A percentile compares a stretch with the other conserved stretches of the same genome.
These are phyloP conservation scores for Platanthera guangdongensis DNA, from an alignment of 106 monocot species.

Conservation along the genomic window DNA sequence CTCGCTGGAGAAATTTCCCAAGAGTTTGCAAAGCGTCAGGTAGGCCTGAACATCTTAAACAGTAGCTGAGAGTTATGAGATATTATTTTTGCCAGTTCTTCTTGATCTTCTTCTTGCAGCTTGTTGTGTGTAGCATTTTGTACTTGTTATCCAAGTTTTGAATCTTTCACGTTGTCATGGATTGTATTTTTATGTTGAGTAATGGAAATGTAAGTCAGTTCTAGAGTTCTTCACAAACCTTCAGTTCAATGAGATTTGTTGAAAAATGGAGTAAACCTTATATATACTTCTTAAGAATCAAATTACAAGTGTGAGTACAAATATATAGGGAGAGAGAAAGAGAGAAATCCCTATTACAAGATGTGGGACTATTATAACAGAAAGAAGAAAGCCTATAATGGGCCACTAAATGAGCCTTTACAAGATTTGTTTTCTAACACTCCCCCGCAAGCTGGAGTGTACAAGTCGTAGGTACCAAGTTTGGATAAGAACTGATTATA, in stretches of 20 bases:
- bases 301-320: too few relatives aligned
- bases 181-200: neutral
- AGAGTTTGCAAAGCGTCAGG: slow-evolving; percentile 87
- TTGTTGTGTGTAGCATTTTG: neutral
- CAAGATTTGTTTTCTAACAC: too few relatives aligned
- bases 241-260: neutral
- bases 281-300: too few relatives aligned
- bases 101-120: neutral
- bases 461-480: too few relatives aligned
- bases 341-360: too few relatives aligned
- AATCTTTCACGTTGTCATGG: neutral
- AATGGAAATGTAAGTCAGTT: neutral
- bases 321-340: too few relatives aligned
- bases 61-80: neutral
- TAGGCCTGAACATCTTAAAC: slow-evolving; percentile 13
- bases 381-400: too few relatives aligned
- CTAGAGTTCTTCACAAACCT: neutral
- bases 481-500: too few relatives aligned
- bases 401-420: too few relatives aligned
- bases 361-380: too few relatives aligned
- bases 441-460: too few relatives aligned
- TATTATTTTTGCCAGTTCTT: neutral
- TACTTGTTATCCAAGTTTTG: neutral
- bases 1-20: slow-evolving; percentile 97
- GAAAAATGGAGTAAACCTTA: too few relatives aligned